Percentiles rank a stretch among this genome's conserved stretches.
These are phyloP conservation scores for Ophiocordyceps robertsii DNA, from an alignment of 2,329 filamentous ascomycete species.

Conservation along the genomic window DNA sequence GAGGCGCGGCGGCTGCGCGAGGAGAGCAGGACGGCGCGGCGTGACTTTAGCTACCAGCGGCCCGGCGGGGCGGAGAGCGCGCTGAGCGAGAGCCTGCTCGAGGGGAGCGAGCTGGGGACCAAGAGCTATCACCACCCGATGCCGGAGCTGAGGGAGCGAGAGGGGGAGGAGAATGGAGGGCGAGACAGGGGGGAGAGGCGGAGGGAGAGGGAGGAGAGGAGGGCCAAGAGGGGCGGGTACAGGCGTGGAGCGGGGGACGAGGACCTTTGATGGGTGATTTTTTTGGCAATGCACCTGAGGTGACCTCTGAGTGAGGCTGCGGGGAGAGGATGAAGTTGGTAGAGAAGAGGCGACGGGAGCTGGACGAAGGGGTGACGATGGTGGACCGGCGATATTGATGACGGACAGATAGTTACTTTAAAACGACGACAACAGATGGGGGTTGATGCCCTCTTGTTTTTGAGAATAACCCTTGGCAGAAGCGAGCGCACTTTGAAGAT, in stretches of 20 bases:
- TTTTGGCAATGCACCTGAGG: too few relatives aligned
- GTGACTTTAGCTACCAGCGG: conserved; percentile 42
- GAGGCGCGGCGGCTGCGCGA: conserved; percentile 44
- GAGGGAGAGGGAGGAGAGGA: conserved; percentile 11
- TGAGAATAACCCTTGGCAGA: too few relatives aligned
- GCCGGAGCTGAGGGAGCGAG: conserved; percentile 31
- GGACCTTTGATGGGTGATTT: too few relatives aligned
- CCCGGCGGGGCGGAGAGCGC: conserved; percentile 20
- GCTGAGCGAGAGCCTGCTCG: conserved; percentile 16
- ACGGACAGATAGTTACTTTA: too few relatives aligned
- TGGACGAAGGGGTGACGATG: too few relatives aligned
- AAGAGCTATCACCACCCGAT: conserved; percentile 44
- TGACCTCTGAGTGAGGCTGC: too few relatives aligned
- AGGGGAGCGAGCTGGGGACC: conserved; percentile 34
- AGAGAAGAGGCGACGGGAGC: too few relatives aligned
- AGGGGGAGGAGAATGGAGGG: conserved; percentile 12
- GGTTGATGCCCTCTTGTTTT: too few relatives aligned
- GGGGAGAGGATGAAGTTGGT: too few relatives aligned
- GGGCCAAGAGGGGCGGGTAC: conserved; percentile 14
- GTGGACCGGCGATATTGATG: too few relatives aligned
- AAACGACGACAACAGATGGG: too few relatives aligned
- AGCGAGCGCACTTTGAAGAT: too few relatives aligned
- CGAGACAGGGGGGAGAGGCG: conserved; percentile 16
- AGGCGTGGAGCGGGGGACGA: conserved; percentile 14
- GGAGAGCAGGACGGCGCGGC: conserved; percentile 30